phyloP scores from a whole-genome alignment of 1,139 yeast species.

The Taphrina wiesneri region DNA sequence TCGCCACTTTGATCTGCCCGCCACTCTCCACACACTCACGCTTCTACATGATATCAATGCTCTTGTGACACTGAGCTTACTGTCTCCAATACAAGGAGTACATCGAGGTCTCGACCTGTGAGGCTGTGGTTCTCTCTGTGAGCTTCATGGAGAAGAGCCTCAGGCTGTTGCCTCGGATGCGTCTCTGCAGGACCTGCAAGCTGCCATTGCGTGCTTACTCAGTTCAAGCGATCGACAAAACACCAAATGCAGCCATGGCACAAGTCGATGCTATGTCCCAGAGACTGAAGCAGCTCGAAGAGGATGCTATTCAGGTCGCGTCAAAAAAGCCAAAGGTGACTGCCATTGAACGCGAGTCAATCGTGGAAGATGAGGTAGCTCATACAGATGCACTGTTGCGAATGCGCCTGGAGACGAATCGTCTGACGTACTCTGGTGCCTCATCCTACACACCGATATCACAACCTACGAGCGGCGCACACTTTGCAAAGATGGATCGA shows the following conservation, averaged over 20 bases:
- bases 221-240: too few relatives aligned
- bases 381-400: slow-evolving; percentile 20
- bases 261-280: slow-evolving; percentile 11
- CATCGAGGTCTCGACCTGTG: too few relatives aligned
- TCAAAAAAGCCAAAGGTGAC: neutral
- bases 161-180: neutral
- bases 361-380: neutral
- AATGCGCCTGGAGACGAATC: slow-evolving; percentile 21
- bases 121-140: too few relatives aligned
- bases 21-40: neutral
- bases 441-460: slow-evolving; percentile 29
- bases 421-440: slow-evolving; percentile 25
- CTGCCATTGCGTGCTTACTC: neutral
- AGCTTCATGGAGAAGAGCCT: neutral
- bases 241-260: neutral
- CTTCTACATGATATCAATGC: too few relatives aligned
- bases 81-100: too few relatives aligned
- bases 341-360: neutral
- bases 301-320: neutral
- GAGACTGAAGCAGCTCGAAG: slow-evolving; percentile 3
- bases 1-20: neutral
- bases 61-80: neutral
- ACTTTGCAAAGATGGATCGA: slow-evolving; percentile 17
- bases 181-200: neutral
- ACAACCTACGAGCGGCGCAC: slow-evolving; percentile 2